Conservation (phyloP, 441 rosid species). For the Capsella rubella region DNA sequence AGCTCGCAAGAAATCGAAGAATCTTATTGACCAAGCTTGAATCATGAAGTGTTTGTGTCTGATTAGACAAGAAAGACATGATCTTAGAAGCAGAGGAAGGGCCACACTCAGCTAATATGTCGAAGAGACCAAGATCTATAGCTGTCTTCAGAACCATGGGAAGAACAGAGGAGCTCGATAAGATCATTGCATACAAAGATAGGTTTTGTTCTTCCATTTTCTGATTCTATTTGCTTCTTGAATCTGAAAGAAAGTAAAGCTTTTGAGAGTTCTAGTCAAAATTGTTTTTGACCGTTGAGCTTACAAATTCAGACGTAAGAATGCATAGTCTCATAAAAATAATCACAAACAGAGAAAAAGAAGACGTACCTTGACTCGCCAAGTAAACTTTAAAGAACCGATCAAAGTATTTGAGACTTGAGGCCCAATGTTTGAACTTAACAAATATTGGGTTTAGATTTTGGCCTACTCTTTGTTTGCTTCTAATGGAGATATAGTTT, state of each 20-base stretch:
- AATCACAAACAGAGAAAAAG: too few relatives aligned
- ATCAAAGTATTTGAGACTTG: neutral
- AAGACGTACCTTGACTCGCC: neutral
- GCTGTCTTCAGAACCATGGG: slow-evolving; percentile 53
- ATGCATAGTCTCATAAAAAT: too few relatives aligned
- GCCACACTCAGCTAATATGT: slow-evolving; percentile 46
- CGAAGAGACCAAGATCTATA: slow-evolving; percentile 53
- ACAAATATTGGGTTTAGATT: neutral
- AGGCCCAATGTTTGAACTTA: slow-evolving; percentile 9
- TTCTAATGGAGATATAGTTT: slow-evolving; percentile 50
- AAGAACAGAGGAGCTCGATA: slow-evolving; percentile 52
- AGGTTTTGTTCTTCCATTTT: slow-evolving; percentile 44
- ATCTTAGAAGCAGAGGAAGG: slow-evolving; percentile 53
- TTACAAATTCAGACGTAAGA: neutral
- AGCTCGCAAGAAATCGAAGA: slow-evolving; percentile 57
- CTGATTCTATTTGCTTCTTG: neutral
- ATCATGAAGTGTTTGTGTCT: slow-evolving; percentile 40
- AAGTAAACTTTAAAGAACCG: neutral
- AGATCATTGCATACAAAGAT: slow-evolving; percentile 44
- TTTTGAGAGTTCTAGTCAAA: neutral
- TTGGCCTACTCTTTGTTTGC: too few relatives aligned
- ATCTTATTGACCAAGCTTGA: slow-evolving; percentile 44
- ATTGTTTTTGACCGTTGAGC: neutral
- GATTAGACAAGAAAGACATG: slow-evolving; percentile 43
- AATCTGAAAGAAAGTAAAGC: slow-evolving; percentile 9